A percentile compares a stretch with the other conserved stretches of the same genome.
phyloP scores from a whole-genome alignment of 768 basidiomycete species.

The Pisolithus sp. region DNA sequence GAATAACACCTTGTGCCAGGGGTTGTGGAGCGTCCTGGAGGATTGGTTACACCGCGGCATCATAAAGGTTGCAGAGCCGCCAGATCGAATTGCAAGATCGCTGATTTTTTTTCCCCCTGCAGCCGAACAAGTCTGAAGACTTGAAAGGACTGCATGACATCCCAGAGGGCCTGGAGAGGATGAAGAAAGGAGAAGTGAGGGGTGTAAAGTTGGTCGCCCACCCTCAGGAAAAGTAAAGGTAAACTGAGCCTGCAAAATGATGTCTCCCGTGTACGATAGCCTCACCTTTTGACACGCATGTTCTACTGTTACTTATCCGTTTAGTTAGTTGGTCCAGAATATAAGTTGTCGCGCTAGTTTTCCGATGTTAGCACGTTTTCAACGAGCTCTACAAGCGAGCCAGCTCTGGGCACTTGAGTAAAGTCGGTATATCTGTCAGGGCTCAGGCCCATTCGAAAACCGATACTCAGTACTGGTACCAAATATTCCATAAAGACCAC shows the following conservation, averaged over 20 bases:
- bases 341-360: too few relatives aligned
- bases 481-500: too few relatives aligned
- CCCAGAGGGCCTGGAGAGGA: conserved; percentile 27
- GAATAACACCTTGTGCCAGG: conserved; percentile 14
- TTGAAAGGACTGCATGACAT: conserved; percentile 37
- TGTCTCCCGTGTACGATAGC: neutral
- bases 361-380: too few relatives aligned
- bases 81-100: neutral
- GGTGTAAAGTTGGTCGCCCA: conserved; percentile 38
- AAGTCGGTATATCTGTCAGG: too few relatives aligned
- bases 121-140: conserved; percentile 39
- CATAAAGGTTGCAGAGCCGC: conserved; percentile 16
- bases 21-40: conserved; percentile 14
- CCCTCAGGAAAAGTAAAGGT: conserved; percentile 32
- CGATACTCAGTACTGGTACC: too few relatives aligned
- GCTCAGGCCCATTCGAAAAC: too few relatives aligned
- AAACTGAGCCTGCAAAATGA: neutral
- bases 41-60: conserved; percentile 21
- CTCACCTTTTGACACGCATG: too few relatives aligned
- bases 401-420: too few relatives aligned
- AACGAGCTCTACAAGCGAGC: too few relatives aligned
- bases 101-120: neutral
- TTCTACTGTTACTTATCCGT: too few relatives aligned
- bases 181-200: conserved; percentile 34
- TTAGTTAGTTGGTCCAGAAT: too few relatives aligned